Evolutionary conservation across 1,284 basidiomycete species (phyloP).

Genomic region (Pterulicium gracile): DNA sequence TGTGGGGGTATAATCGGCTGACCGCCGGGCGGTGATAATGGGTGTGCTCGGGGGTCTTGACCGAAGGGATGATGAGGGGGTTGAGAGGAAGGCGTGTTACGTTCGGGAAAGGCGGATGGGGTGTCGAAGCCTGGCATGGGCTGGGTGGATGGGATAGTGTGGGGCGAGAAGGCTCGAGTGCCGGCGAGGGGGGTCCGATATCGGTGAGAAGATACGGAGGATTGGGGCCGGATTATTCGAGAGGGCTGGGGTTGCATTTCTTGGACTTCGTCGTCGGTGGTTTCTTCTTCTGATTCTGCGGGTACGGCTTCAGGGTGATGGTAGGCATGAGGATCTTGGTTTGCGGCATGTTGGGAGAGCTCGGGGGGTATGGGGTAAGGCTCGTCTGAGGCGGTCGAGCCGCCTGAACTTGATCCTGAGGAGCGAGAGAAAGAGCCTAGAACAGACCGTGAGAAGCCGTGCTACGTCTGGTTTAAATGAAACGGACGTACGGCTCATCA

Average conservation of each 20-base stretch:
- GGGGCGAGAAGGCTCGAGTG: conserved; percentile 46
- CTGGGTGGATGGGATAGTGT: conserved; percentile 37
- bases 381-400: conserved; percentile 42
- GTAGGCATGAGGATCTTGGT: conserved; percentile 1
- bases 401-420: conserved; percentile 46
- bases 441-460: not conserved
- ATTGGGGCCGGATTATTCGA: conserved; percentile 48
- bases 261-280: conserved; percentile 36
- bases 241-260: conserved; percentile 25
- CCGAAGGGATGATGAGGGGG: conserved; percentile 24
- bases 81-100: conserved; percentile 26
- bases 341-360: conserved; percentile 10
- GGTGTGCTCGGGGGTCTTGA: not conserved
- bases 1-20: conserved; percentile 21
- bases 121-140: conserved; percentile 65
- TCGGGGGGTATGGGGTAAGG: conserved; percentile 15
- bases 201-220: conserved; percentile 59
- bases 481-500: conserved; percentile 50
- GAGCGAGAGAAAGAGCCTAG: conserved; percentile 38
- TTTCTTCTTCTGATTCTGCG: conserved; percentile 29
- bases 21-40: conserved; percentile 12
- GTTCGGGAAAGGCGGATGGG: conserved; percentile 58
- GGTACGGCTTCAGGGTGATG: conserved; percentile 17
- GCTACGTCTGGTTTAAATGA: conserved; percentile 13
- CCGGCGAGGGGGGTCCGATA: conserved; percentile 69